Conservation (phyloP, 2,329 filamentous ascomycete genomes). For the Sarocladiaceae sp. region DNA sequence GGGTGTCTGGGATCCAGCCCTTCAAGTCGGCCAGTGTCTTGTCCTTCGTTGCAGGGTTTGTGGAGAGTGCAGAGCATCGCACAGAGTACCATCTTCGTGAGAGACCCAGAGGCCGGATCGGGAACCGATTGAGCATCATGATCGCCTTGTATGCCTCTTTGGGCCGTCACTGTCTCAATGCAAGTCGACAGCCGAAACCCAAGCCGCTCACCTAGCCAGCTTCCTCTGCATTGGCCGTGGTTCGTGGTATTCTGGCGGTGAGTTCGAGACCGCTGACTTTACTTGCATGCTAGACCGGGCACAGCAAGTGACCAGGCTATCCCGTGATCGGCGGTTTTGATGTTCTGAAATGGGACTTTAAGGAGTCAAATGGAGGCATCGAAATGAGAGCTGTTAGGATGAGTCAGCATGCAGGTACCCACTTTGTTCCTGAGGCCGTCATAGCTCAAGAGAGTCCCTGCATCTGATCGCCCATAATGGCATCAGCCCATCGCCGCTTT, state of each 20-base stretch:
- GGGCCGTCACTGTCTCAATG: background rate
- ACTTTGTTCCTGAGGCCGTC: constrained; percentile 1
- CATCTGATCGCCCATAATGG: background rate
- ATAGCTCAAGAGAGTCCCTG: background rate
- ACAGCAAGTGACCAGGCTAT: too few species aligned
- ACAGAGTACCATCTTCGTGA: constrained; percentile 28
- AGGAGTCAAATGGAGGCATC: background rate
- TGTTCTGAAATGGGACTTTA: background rate
- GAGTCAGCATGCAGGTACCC: background rate
- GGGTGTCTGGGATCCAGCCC: constrained; percentile 41
- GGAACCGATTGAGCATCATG: background rate
- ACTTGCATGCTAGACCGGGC: too few species aligned
- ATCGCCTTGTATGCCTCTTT: background rate
- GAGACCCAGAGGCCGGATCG: background rate
- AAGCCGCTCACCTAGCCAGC: background rate
- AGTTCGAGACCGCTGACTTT: too few species aligned
- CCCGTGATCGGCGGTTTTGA: background rate
- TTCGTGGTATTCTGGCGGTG: too few species aligned
- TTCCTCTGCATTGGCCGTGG: too few species aligned
- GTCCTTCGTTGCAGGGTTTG: constrained; percentile 21
- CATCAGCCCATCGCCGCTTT: background rate
- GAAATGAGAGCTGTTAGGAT: background rate
- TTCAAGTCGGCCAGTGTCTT: constrained; percentile 53
- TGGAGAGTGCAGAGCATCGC: constrained; percentile 21
- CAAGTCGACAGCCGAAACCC: background rate